These are phyloP conservation scores for Aspergillus coremiiformis DNA, from an alignment of 495 filamentous ascomycete species.

Conservation along the genomic window DNA sequence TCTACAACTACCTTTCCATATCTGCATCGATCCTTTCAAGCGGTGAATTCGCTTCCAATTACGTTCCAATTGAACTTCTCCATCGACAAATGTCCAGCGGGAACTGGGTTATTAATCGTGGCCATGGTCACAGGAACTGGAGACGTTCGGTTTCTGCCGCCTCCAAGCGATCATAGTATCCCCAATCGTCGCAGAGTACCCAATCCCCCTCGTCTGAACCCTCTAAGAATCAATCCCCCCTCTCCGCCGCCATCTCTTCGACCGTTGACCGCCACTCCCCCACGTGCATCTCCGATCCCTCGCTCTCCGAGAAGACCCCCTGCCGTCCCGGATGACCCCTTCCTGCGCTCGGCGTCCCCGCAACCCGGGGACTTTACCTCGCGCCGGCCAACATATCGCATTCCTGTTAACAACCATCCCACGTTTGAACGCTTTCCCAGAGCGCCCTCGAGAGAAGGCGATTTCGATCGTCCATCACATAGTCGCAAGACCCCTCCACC, in stretches of 20 bases:
- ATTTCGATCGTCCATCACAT: conserved; percentile 20
- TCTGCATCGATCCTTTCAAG: neutral
- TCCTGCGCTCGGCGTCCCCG: conserved; percentile 24
- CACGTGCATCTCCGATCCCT: conserved; percentile 17
- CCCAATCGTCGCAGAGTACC: conserved; percentile 29
- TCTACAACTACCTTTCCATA: neutral
- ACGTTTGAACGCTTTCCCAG: conserved; percentile 15
- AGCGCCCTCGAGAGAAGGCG: conserved; percentile 18
- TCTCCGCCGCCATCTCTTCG: conserved; percentile 15
- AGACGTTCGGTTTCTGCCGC: conserved; percentile 32
- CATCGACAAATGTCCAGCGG: conserved; percentile 42
- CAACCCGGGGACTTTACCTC: conserved; percentile 20
- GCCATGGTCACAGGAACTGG: conserved; percentile 47
- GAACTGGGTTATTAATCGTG: conserved; percentile 36
- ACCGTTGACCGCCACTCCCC: conserved; percentile 19
- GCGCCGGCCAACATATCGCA: conserved; percentile 16
- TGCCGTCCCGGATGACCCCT: conserved; percentile 20
- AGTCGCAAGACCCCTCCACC: conserved; percentile 22
- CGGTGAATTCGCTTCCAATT: conserved; percentile 3
- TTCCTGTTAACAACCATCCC: conserved; percentile 16
- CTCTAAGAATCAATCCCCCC: conserved; percentile 29
- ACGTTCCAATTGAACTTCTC: conserved; percentile 4
- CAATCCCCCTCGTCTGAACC: conserved; percentile 29
- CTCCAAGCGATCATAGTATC: conserved; percentile 27
- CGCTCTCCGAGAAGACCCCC: conserved; percentile 24